Percentiles rank a stretch among this genome's conserved stretches.
phyloP scores from a whole-genome alignment of 2,329 filamentous ascomycete genomes.

The Moelleriella libera region DNA sequence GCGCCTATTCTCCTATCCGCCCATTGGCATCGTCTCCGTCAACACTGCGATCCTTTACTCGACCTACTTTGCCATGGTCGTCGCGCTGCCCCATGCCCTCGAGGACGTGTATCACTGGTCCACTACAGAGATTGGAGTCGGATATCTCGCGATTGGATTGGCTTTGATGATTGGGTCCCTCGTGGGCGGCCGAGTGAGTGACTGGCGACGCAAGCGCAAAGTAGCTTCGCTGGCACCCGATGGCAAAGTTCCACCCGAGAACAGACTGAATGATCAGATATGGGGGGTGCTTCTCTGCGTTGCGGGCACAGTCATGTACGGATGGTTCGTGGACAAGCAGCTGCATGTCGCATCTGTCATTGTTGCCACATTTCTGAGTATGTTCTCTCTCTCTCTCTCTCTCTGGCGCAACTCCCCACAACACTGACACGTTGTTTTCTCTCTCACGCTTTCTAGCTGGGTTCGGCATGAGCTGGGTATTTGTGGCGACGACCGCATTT shows the following conservation, averaged over 20 bases:
- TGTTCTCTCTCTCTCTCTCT: constrained; percentile 2
- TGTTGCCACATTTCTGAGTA: constrained; percentile 15
- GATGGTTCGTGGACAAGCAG: constrained; percentile 19
- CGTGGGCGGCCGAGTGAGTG: constrained; percentile 21
- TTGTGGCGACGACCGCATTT: constrained; percentile 25
- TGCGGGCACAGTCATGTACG: constrained; percentile 23
- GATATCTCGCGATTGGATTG: constrained; percentile 16
- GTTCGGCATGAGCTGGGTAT: constrained; percentile 24
- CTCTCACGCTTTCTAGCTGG: constrained; percentile 9
- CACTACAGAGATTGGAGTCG: constrained; percentile 17
- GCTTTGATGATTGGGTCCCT: constrained; percentile 18
- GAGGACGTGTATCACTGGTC: constrained; percentile 19
- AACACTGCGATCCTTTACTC: constrained; percentile 19
- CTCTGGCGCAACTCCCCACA: neutral
- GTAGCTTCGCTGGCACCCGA: constrained; percentile 5
- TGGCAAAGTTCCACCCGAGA: constrained; percentile 18
- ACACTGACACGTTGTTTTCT: neutral
- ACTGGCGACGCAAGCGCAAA: constrained; percentile 14
- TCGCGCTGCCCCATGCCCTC: constrained; percentile 15
- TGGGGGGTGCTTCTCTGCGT: constrained; percentile 22
- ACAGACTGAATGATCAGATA: constrained; percentile 22
- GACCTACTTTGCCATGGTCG: constrained; percentile 17
- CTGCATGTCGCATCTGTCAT: constrained; percentile 15
- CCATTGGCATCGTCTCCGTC: constrained; percentile 17
- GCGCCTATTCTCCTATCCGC: constrained; percentile 15